phyloP scores from a whole-genome alignment of 345 rosid species.

The Eucalyptus dawsonii region DNA sequence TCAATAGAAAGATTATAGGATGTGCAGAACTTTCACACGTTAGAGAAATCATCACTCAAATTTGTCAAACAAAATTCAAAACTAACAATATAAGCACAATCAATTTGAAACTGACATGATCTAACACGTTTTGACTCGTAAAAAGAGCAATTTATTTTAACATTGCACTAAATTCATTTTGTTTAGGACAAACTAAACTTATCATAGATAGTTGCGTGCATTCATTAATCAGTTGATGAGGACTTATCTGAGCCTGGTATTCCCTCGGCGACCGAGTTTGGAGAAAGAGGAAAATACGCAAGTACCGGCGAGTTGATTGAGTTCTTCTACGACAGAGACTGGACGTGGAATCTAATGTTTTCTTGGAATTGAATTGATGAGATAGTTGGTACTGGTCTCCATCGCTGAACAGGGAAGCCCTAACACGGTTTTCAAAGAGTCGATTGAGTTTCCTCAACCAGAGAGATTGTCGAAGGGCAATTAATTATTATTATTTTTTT shows the following conservation, averaged over 20 bases:
- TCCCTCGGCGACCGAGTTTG: background rate
- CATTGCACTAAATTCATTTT: background rate
- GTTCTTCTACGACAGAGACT: background rate
- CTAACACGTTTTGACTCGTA: rapidly evolving
- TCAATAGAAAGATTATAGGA: background rate
- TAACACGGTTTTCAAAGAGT: background rate
- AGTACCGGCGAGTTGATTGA: background rate
- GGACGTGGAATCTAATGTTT: background rate
- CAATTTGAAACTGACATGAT: background rate
- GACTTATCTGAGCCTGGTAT: background rate
- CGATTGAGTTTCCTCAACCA: background rate
- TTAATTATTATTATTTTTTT: background rate
- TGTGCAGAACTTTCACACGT: background rate
- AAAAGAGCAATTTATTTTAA: background rate
- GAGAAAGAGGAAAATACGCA: background rate
- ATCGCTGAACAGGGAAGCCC: background rate
- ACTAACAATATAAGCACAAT: rapidly evolving
- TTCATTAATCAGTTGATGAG: background rate
- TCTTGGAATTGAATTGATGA: background rate
- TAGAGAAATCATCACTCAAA: background rate
- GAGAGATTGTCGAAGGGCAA: background rate
- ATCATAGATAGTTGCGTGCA: background rate
- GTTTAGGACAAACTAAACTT: background rate
- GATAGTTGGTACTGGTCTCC: background rate
- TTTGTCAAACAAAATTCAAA: background rate